Percentiles rank a stretch among this genome's conserved stretches.
Conservation (phyloP, 768 basidiomycete genomes). For the Pulveroboletus ravenelii region DNA sequence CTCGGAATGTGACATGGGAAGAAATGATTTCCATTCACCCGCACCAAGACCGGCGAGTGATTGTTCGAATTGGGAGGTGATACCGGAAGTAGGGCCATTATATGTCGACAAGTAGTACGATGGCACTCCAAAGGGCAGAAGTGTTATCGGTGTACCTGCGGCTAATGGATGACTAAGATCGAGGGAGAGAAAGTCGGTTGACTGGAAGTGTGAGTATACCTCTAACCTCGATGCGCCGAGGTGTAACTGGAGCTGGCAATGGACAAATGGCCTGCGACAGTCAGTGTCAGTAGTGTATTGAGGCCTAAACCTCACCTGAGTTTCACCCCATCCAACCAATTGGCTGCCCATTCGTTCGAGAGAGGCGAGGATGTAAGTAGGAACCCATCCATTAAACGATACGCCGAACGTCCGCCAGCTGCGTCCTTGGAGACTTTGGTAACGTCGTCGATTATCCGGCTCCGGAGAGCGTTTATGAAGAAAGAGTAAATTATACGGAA, state of each 20-base stretch:
- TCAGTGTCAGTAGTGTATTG: conserved; percentile 10
- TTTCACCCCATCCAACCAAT: conserved; percentile 54
- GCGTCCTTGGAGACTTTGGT: conserved; percentile 36
- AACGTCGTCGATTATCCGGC: conserved; percentile 47
- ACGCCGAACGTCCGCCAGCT: conserved; percentile 33
- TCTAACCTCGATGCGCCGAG: conserved; percentile 46
- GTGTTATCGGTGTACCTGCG: conserved; percentile 60
- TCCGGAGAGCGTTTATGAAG: conserved; percentile 64
- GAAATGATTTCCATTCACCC: conserved; percentile 41
- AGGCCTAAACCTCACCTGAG: conserved; percentile 37
- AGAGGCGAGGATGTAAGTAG: conserved; percentile 45
- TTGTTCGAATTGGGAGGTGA: conserved; percentile 59
- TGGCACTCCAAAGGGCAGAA: conserved; percentile 68
- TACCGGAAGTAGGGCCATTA: conserved; percentile 56
- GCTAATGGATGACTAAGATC: conserved; percentile 37
- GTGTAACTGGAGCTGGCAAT: conserved; percentile 56
- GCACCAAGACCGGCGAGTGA: conserved; percentile 62
- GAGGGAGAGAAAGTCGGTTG: conserved; percentile 57
- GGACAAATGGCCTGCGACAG: conserved; percentile 49
- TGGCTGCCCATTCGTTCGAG: conserved; percentile 57
- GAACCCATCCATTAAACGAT: conserved; percentile 58
- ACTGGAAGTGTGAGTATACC: conserved; percentile 56
- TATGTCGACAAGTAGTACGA: conserved; percentile 73
- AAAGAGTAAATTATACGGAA: conserved; percentile 37
- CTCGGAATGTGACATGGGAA: conserved; percentile 12